Evolutionary conservation across 2,329 filamentous ascomycete genomes (phyloP).

Genomic region (Trichoderma koningii): DNA sequence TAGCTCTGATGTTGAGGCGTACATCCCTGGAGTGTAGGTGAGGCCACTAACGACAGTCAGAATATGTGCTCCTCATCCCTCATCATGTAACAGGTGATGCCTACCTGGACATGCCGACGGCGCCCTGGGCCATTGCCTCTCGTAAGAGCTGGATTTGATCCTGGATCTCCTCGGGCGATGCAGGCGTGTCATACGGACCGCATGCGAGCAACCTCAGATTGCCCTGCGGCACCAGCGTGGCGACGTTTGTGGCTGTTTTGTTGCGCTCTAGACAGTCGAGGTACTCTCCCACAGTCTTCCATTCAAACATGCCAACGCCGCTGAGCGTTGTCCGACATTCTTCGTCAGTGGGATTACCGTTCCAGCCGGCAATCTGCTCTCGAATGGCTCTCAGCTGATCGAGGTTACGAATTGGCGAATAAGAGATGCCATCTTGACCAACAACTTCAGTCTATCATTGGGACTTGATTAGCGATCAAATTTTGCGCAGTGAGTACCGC

Average conservation of each 20-base stretch:
- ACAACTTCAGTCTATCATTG: slow-evolving; percentile 32
- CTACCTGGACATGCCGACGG: slow-evolving; percentile 34
- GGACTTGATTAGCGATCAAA: not conserved
- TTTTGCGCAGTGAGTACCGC: not conserved
- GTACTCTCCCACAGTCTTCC: slow-evolving; percentile 33
- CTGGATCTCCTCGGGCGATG: slow-evolving; percentile 29
- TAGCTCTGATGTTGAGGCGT: slow-evolving; percentile 34
- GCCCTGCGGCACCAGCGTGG: slow-evolving; percentile 34
- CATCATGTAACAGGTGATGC: not conserved
- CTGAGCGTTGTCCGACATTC: slow-evolving; percentile 30
- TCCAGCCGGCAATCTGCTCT: slow-evolving; percentile 34
- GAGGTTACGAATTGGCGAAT: slow-evolving; percentile 30
- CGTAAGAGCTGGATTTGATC: slow-evolving; percentile 31
- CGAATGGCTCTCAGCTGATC: slow-evolving; percentile 31
- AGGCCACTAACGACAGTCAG: slow-evolving; percentile 29
- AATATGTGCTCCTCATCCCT: not conserved
- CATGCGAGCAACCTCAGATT: slow-evolving; percentile 33
- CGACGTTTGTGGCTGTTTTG: slow-evolving; percentile 33
- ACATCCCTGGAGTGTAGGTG: slow-evolving; percentile 35
- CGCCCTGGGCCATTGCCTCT: slow-evolving; percentile 32
- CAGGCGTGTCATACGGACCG: slow-evolving; percentile 32
- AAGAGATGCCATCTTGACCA: slow-evolving; percentile 34
- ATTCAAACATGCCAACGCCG: slow-evolving; percentile 31
- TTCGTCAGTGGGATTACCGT: slow-evolving; percentile 33
- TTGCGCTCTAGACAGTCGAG: slow-evolving; percentile 33